phyloP scores from a whole-genome alignment of 441 rosid species.

The Francoa sonchifolia region DNA sequence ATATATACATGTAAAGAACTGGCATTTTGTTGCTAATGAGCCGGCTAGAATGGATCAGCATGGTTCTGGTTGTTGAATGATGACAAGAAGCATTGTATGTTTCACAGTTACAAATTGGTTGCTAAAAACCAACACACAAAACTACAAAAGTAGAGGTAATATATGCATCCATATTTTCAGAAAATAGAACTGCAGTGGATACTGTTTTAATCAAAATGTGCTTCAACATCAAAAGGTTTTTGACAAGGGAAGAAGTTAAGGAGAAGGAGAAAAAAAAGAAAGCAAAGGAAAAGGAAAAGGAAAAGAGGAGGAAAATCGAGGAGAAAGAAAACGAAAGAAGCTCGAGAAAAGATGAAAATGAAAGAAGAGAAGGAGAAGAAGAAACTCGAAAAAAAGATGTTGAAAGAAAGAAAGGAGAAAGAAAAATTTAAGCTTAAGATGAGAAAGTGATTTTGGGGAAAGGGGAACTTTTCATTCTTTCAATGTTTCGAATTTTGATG shows the following conservation, averaged over 20 bases:
- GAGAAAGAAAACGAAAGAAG: slow-evolving; percentile 3
- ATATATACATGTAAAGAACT: too few species aligned
- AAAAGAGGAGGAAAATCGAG: slow-evolving; percentile 4
- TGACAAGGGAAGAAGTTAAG: slow-evolving; percentile 18
- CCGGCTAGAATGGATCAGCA: too few species aligned
- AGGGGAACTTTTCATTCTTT: too few species aligned
- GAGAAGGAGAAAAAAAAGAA: slow-evolving; percentile 16
- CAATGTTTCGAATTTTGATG: too few species aligned
- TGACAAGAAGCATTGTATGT: too few species aligned
- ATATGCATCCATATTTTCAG: neutral
- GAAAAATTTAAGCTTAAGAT: slow-evolving; percentile 2
- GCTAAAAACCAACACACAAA: too few species aligned
- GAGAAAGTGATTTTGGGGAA: too few species aligned
- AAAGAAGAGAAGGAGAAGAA: slow-evolving; percentile 7
- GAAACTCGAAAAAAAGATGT: too few species aligned
- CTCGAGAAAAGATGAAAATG: neutral
- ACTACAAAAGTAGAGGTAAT: neutral
- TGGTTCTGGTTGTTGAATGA: too few species aligned
- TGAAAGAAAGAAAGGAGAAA: slow-evolving; percentile 7
- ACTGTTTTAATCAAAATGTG: slow-evolving; percentile 11
- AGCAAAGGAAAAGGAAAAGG: slow-evolving; percentile 12
- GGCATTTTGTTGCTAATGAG: too few species aligned
- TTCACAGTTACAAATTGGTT: too few species aligned
- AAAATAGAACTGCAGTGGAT: neutral
- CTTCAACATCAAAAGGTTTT: slow-evolving; percentile 13